A percentile compares a stretch with the other conserved stretches of the same genome.
phyloP scores from a whole-genome alignment of 495 filamentous ascomycete genomes.

The Daldinia childiae region DNA sequence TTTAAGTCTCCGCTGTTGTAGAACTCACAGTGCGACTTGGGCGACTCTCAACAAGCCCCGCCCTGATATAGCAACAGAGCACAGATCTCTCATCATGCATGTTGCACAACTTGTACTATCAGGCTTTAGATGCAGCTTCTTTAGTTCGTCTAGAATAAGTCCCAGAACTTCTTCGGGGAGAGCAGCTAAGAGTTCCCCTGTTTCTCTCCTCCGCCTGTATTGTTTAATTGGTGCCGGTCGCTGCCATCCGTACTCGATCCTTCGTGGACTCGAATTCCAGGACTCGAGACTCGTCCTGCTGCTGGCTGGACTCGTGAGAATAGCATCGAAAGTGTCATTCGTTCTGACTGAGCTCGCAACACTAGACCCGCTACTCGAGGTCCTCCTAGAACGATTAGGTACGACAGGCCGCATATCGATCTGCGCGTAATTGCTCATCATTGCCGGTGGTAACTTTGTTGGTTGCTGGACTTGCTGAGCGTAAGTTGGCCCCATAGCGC shows the following conservation, averaged over 20 bases:
- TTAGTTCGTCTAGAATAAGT: constrained; percentile 61
- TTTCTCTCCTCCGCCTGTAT: constrained; percentile 48
- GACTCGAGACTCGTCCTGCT: constrained; percentile 57
- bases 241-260: constrained; percentile 49
- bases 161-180: constrained; percentile 67
- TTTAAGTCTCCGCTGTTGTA: neutral
- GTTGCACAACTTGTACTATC: constrained; percentile 68
- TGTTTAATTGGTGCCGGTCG: constrained; percentile 52
- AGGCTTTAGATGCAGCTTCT: constrained; percentile 55
- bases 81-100: constrained; percentile 81
- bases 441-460: constrained; percentile 31
- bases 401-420: constrained; percentile 40
- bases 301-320: constrained; percentile 44
- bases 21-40: constrained; percentile 68
- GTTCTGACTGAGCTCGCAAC: constrained; percentile 39
- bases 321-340: constrained; percentile 46
- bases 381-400: constrained; percentile 36
- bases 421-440: constrained; percentile 46
- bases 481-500: constrained; percentile 32
- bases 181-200: constrained; percentile 61
- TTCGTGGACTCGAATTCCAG: constrained; percentile 43
- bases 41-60: constrained; percentile 75
- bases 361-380: constrained; percentile 40
- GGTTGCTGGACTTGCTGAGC: constrained; percentile 32
- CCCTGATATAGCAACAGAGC: constrained; percentile 71